phyloP scores from a whole-genome alignment of 495 filamentous ascomycete genomes.

The Penicillium lividum region DNA sequence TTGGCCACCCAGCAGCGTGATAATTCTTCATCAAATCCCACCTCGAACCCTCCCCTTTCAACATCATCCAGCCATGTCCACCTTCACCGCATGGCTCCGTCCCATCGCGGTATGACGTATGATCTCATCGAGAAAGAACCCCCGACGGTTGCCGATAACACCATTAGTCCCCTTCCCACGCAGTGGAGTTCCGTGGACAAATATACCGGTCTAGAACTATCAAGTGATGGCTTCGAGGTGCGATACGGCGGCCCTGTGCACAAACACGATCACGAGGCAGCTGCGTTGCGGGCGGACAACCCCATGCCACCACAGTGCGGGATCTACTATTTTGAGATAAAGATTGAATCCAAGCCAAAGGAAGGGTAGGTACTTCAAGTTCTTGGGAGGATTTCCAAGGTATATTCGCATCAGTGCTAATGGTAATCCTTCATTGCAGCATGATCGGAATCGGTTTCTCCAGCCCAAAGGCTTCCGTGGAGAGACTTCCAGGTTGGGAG shows the following conservation, averaged over 20 bases:
- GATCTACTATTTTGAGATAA: constrained; percentile 95
- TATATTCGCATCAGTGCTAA: not conserved
- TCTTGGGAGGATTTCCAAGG: not conserved
- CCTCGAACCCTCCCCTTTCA: constrained; percentile 54
- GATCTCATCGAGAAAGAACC: constrained; percentile 83
- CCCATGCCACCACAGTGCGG: constrained; percentile 91
- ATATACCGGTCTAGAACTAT: constrained; percentile 68
- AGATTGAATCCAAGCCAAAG: constrained; percentile 78
- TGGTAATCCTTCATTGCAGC: constrained; percentile 39
- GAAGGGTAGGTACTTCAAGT: constrained; percentile 69
- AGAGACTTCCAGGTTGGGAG: constrained; percentile 91
- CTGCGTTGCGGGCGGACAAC: constrained; percentile 79
- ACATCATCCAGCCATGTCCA: constrained; percentile 64
- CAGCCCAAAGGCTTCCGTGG: constrained; percentile 69
- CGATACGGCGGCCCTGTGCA: constrained; percentile 66
- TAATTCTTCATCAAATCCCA: constrained; percentile 36
- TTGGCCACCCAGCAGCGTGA: constrained; percentile 53
- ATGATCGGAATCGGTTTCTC: constrained; percentile 92
- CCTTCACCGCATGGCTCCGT: constrained; percentile 65
- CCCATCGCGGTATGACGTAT: constrained; percentile 80
- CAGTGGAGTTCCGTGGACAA: constrained; percentile 83
- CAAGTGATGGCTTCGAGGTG: constrained; percentile 74
- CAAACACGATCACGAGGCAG: constrained; percentile 77
- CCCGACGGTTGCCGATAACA: constrained; percentile 50
- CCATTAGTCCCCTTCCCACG: constrained; percentile 68